These are phyloP conservation scores for Neurospora cerealis DNA, from an alignment of 495 filamentous ascomycete species.

Conservation along the genomic window DNA sequence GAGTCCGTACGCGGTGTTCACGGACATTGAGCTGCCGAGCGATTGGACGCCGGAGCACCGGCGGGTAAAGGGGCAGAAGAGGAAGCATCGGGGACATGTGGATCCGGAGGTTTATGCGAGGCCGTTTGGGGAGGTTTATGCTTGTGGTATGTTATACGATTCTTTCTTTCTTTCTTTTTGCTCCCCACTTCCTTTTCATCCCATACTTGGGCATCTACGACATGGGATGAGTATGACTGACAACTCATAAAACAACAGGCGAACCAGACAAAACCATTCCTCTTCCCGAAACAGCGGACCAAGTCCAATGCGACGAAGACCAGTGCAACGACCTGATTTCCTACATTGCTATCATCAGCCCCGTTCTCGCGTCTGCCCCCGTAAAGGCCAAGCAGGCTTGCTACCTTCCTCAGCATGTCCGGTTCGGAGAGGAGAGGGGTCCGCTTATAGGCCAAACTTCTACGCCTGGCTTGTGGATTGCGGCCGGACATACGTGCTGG, in stretches of 20 bases:
- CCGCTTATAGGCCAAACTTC: slow-evolving; percentile 72
- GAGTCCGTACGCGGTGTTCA: slow-evolving; percentile 84
- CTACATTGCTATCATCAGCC: slow-evolving; percentile 67
- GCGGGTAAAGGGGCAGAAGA: slow-evolving; percentile 36
- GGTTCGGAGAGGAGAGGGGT: slow-evolving; percentile 46
- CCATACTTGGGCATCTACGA: background rate
- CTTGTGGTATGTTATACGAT: slow-evolving; percentile 45
- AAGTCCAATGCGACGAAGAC: slow-evolving; percentile 63
- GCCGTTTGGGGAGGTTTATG: slow-evolving; percentile 82
- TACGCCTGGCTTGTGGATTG: slow-evolving; percentile 69
- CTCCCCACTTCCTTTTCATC: background rate
- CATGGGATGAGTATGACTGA: background rate
- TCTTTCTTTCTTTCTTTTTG: background rate
- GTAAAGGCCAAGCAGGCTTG: slow-evolving; percentile 82
- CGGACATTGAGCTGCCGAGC: slow-evolving; percentile 67
- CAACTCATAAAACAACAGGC: slow-evolving; percentile 31
- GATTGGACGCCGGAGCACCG: slow-evolving; percentile 39
- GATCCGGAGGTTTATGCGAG: slow-evolving; percentile 91
- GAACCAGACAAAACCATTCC: slow-evolving; percentile 72
- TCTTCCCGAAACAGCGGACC: slow-evolving; percentile 64
- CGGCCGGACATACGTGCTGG: slow-evolving; percentile 93
- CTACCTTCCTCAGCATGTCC: slow-evolving; percentile 70
- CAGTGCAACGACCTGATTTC: slow-evolving; percentile 85
- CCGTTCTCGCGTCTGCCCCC: slow-evolving; percentile 64
- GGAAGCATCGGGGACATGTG: slow-evolving; percentile 48